These are phyloP conservation scores for Phialemoniopsis sp. DNA, from an alignment of 2,329 filamentous ascomycete species.

Conservation along the genomic window DNA sequence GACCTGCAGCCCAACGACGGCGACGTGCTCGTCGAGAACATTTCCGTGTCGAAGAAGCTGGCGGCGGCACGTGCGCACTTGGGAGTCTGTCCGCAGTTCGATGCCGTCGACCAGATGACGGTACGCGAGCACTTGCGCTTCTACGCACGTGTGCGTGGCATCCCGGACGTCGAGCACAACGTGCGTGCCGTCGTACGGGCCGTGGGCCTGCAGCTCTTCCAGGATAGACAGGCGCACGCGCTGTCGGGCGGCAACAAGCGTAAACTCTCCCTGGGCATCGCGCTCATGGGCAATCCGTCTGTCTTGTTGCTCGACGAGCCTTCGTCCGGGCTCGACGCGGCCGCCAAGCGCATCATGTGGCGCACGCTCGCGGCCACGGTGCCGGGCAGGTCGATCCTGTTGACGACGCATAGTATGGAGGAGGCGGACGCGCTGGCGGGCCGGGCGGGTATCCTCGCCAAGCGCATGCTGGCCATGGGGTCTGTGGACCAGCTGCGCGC, in stretches of 20 bases:
- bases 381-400: conserved; percentile 73
- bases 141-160: conserved; percentile 80
- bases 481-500: conserved; percentile 67
- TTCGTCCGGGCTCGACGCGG: conserved; percentile 82
- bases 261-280: conserved; percentile 86
- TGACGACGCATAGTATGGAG: conserved; percentile 95
- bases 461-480: conserved; percentile 80
- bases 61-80: conserved; percentile 70
- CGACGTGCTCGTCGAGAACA: conserved; percentile 75
- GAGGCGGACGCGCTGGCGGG: conserved; percentile 86
- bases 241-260: conserved; percentile 89
- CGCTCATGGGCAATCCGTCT: conserved; percentile 85
- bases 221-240: conserved; percentile 69
- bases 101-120: conserved; percentile 88
- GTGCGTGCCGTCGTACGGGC: conserved; percentile 74
- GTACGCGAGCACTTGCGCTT: conserved; percentile 82
- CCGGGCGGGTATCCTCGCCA: conserved; percentile 80
- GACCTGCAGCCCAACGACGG: conserved; percentile 76
- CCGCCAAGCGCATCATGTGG: conserved; percentile 92
- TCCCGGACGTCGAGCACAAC: conserved; percentile 71
- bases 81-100: conserved; percentile 88
- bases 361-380: conserved; percentile 71
- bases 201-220: conserved; percentile 71
- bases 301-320: conserved; percentile 89
- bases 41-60: conserved; percentile 68